A percentile compares a stretch with the other conserved stretches of the same genome.
Conservation (phyloP, 805 yeast genomes). For the Myxozyma nipponensis region DNA sequence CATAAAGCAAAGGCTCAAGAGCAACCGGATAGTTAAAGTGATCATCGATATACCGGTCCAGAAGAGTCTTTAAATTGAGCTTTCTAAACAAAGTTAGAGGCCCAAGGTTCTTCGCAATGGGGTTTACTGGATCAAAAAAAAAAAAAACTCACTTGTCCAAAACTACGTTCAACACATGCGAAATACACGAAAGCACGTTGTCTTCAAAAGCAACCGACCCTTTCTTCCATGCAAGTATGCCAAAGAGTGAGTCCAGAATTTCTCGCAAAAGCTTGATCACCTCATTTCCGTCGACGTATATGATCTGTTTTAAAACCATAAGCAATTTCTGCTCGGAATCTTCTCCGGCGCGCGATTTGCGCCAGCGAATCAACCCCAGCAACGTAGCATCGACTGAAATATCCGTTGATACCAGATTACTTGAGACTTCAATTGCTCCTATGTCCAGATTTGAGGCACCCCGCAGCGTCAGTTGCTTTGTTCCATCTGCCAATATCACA, state of each 20-base stretch:
- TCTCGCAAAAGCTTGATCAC: constrained; percentile 45
- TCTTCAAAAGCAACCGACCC: constrained; percentile 38
- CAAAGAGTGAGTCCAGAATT: constrained; percentile 34
- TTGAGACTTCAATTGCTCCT: constrained; percentile 11
- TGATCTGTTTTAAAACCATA: constrained; percentile 14
- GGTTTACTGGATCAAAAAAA: neutral
- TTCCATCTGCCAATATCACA: constrained; percentile 16
- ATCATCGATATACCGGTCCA: constrained; percentile 29
- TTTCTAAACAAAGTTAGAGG: neutral
- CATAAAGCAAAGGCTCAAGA: constrained; percentile 16
- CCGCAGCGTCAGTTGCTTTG: constrained; percentile 1
- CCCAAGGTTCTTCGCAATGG: no score
- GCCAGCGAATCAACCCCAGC: constrained; percentile 23
- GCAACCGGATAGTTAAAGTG: constrained; percentile 30
- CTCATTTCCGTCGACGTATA: constrained; percentile 51
- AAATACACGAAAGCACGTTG: constrained; percentile 29
- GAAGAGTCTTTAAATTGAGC: constrained; percentile 6
- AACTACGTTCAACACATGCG: constrained; percentile 31
- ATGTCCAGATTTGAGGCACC: constrained; percentile 6
- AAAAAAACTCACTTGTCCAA: constrained; percentile 15
- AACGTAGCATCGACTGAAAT: constrained; percentile 19
- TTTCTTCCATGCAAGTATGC: constrained; percentile 40
- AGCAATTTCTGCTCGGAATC: constrained; percentile 12
- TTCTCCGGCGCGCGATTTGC: constrained; percentile 1
- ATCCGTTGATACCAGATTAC: constrained; percentile 17